Evolutionary conservation across 2,329 filamentous ascomycete species (phyloP).

Genomic region (Pseudopyricularia cyperi): DNA sequence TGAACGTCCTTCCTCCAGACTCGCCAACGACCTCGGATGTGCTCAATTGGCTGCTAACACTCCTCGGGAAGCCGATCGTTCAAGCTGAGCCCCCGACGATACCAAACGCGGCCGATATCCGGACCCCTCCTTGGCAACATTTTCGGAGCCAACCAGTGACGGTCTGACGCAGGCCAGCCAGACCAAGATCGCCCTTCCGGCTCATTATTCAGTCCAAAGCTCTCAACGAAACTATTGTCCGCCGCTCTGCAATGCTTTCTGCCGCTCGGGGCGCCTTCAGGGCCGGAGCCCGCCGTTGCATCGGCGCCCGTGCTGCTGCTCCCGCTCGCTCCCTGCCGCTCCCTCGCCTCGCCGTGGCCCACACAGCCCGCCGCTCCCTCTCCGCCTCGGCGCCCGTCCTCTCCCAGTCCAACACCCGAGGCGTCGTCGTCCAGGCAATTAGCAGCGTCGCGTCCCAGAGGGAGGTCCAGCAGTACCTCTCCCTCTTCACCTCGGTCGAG

Average conservation of each 20-base stretch:
- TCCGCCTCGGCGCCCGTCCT: slow-evolving; percentile 9
- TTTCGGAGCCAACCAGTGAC: not conserved
- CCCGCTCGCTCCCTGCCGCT: slow-evolving; percentile 6
- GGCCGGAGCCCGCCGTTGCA: slow-evolving; percentile 28
- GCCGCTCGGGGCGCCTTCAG: slow-evolving; percentile 26
- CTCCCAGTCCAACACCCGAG: slow-evolving; percentile 46
- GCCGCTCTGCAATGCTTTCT: slow-evolving; percentile 30
- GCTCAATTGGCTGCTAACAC: not conserved
- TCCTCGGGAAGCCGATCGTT: not conserved
- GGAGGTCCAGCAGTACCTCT: slow-evolving; percentile 94
- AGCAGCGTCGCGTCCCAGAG: slow-evolving; percentile 94
- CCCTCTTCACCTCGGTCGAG: slow-evolving; percentile 91
- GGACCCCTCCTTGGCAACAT: not conserved
- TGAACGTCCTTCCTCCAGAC: not conserved
- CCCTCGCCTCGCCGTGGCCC: slow-evolving; percentile 7
- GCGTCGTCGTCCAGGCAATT: slow-evolving; percentile 77
- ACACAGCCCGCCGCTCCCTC: slow-evolving; percentile 13
- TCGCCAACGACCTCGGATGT: not conserved
- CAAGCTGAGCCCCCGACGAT: not conserved
- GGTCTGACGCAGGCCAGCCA: not conserved
- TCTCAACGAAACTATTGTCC: too few relatives aligned
- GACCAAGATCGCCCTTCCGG: too few relatives aligned
- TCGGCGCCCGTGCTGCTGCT: slow-evolving; percentile 14
- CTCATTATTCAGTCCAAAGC: too few relatives aligned
- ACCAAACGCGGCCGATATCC: not conserved